Conservation (phyloP, 2,329 filamentous ascomycete genomes). For the Penicillium sp. region DNA sequence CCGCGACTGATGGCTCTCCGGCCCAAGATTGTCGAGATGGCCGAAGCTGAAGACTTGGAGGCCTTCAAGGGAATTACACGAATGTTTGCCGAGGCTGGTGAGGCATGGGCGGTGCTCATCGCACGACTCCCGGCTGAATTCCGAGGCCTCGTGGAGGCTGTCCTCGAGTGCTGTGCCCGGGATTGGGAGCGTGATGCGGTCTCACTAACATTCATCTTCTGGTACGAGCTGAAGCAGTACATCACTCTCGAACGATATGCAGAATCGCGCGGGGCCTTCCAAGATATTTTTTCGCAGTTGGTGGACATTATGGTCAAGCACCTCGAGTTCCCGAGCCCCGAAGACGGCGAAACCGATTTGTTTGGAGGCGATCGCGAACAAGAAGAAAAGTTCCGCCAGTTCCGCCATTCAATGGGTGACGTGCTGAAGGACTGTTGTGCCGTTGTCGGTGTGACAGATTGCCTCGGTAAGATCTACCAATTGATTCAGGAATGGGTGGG, state of each 20-base stretch:
- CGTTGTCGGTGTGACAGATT: conserved; percentile 90
- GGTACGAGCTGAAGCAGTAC: conserved; percentile 98
- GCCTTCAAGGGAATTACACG: conserved; percentile 84
- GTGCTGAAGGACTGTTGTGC: conserved; percentile 96
- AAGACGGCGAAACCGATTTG: conserved; percentile 73
- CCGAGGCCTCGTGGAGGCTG: conserved; percentile 77
- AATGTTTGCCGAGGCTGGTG: conserved; percentile 87
- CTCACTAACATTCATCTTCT: conserved; percentile 91
- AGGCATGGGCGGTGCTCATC: conserved; percentile 90
- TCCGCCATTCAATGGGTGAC: conserved; percentile 95
- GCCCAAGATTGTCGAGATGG: conserved; percentile 71
- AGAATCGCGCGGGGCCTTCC: conserved; percentile 70
- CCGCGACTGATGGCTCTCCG: conserved; percentile 73
- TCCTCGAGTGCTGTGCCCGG: conserved; percentile 85
- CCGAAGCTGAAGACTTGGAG: conserved; percentile 78
- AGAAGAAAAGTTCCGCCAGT: conserved; percentile 95
- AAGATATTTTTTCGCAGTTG: conserved; percentile 80
- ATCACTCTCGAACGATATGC: conserved; percentile 87
- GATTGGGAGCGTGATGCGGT: conserved; percentile 90
- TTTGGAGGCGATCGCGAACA: conserved; percentile 95
- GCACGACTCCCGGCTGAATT: conserved; percentile 80
- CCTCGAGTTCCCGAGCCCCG: conserved; percentile 78
- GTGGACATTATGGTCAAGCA: conserved; percentile 92
- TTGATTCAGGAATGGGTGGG: conserved; percentile 86
- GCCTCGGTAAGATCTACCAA: conserved; percentile 80